A percentile compares a stretch with the other conserved stretches of the same genome.
Evolutionary conservation across 345 rosid species (phyloP).

Genomic region (Aquilaria malaccensis): DNA sequence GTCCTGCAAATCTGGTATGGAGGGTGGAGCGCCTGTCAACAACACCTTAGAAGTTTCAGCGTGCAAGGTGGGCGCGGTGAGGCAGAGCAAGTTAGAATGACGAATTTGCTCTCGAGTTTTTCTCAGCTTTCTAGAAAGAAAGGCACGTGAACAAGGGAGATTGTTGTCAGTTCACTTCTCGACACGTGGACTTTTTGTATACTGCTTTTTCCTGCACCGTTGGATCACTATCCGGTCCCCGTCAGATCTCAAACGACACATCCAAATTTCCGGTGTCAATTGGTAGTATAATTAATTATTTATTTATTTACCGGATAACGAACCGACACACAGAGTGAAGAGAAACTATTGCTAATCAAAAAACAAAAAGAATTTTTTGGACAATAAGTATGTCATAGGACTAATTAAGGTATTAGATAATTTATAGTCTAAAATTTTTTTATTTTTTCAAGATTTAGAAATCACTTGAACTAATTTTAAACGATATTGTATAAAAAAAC

Average conservation of each 20-base stretch:
- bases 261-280: too few species aligned
- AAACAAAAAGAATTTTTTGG: too few species aligned
- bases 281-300: too few species aligned
- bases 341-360: too few species aligned
- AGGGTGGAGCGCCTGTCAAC: conserved; percentile 10
- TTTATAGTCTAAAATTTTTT: too few species aligned
- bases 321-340: too few species aligned
- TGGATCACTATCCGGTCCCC: conserved; percentile 9
- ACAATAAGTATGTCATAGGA: too few species aligned
- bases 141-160: conserved; percentile 30
- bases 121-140: conserved; percentile 12
- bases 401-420: too few species aligned
- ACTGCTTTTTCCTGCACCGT: conserved; percentile 7
- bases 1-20: conserved; percentile 32
- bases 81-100: conserved; percentile 2
- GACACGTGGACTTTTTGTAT: conserved; percentile 22
- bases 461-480: too few species aligned
- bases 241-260: conserved; percentile 2
- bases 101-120: conserved; percentile 27
- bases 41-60: conserved; percentile 26
- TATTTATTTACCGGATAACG: too few species aligned
- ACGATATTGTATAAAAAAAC: too few species aligned
- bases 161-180: conserved; percentile 9
- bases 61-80: conserved; percentile 11
- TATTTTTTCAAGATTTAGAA: too few species aligned